Conservation (phyloP, 495 filamentous ascomycete genomes). For the Xylaria acuta region DNA sequence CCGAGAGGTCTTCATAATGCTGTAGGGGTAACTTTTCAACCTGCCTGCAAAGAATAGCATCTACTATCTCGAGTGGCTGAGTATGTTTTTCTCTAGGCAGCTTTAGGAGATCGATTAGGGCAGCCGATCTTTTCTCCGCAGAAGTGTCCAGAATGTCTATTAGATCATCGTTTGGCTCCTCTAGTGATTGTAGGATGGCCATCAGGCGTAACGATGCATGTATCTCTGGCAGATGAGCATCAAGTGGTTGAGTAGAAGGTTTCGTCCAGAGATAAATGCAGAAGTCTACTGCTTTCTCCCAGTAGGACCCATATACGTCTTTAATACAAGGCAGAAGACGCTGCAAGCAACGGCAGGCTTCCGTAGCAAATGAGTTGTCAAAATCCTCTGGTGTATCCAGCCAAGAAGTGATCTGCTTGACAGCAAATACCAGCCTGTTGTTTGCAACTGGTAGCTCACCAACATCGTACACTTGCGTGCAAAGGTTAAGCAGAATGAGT, state of each 20-base stretch:
- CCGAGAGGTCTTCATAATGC: constrained; percentile 62
- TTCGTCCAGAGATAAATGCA: constrained; percentile 62
- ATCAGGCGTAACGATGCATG: constrained; percentile 77
- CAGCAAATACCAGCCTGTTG: constrained; percentile 80
- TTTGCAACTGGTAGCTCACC: constrained; percentile 66
- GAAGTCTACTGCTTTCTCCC: constrained; percentile 69
- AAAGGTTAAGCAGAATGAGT: constrained; percentile 54
- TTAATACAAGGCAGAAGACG: constrained; percentile 72
- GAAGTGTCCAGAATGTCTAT: constrained; percentile 70
- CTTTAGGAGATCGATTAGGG: constrained; percentile 67
- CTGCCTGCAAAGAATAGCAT: constrained; percentile 69
- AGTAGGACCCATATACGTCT: constrained; percentile 84
- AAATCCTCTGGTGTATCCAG: constrained; percentile 60
- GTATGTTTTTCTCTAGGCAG: constrained; percentile 45
- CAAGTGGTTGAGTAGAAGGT: constrained; percentile 40
- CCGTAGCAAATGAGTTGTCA: constrained; percentile 59
- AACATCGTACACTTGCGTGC: constrained; percentile 50
- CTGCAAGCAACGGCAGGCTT: constrained; percentile 66
- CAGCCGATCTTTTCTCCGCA: constrained; percentile 54
- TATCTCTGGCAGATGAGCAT: constrained; percentile 61
- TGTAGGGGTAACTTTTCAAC: constrained; percentile 63
- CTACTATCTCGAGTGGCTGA: constrained; percentile 61
- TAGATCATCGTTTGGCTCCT: constrained; percentile 84
- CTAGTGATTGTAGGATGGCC: constrained; percentile 60
- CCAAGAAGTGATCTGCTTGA: constrained; percentile 78